Evolutionary conservation across 495 filamentous ascomycete species (phyloP).

Genomic region (Penicillium antarcticum): DNA sequence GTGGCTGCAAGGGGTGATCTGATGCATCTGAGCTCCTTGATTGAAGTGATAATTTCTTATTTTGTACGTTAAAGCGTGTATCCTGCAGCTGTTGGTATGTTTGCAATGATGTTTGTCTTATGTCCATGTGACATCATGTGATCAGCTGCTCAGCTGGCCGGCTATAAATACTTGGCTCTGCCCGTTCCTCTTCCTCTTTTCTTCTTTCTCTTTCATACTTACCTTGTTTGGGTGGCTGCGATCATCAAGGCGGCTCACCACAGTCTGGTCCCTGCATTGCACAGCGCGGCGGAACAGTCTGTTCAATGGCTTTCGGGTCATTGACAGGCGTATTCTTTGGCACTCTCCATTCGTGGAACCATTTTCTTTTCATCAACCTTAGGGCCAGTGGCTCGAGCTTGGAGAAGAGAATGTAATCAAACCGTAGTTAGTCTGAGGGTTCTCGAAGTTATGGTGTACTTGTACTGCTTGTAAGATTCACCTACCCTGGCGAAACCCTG

Average conservation of each 20-base stretch:
- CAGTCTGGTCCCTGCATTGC: constrained; percentile 70
- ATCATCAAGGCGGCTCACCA: constrained; percentile 60
- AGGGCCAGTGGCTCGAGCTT: no score
- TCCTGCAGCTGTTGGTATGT: neutral
- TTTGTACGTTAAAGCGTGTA: neutral
- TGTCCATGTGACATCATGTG: neutral
- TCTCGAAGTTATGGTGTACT: no score
- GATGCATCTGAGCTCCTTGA: no score
- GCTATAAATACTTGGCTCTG: no score
- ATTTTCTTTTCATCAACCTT: no score
- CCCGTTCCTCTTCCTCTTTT: constrained; percentile 20
- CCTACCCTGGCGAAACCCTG: no score
- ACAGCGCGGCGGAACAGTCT: constrained; percentile 65
- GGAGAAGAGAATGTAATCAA: no score
- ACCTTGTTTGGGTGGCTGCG: constrained; percentile 65
- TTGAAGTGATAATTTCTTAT: no score
- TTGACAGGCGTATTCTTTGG: constrained; percentile 74
- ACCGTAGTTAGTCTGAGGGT: no score
- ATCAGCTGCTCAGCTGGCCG: neutral
- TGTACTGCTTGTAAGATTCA: no score
- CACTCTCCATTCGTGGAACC: constrained; percentile 40
- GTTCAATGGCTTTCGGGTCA: constrained; percentile 69
- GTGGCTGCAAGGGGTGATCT: neutral
- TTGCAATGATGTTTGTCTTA: neutral
- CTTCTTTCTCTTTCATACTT: constrained; percentile 67